Evolutionary conservation across 805 yeast genomes (phyloP), one percentile per base, ranked within the genome.

Genomic region (Wickerhamomyces strasburgensis): DNA sequence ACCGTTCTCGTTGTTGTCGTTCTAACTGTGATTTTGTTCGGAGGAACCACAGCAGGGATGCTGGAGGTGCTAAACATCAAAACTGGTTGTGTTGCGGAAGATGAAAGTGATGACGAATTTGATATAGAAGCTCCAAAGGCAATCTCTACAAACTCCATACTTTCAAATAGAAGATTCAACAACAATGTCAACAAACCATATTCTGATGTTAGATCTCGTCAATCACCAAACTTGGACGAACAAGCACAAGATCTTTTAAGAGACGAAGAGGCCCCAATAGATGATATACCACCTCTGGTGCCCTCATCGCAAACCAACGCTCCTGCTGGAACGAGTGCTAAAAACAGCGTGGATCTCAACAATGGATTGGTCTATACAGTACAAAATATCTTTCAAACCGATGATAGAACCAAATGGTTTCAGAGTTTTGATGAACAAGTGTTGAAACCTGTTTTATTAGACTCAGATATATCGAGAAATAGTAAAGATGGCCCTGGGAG

Each of bases 31-130:
- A 89, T 93, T 38, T 72, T 93, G 19, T 93, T 93, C 60, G 99
- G 99, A 41, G 98, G 99, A 27, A 93, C 98, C 1, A 93, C 98
- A 0, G 97, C 98, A 1, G 85, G 95, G 31, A 93, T 93, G 99
- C 73, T 93, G 42, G 99, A 93, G 58, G 85, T 90, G 48, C 68
- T 93, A 48, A 93, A 94, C 31, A 94, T 93, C 49, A 82, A 84
- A 49, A 84, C 95, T 2, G 98, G 98, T 1, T 86, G 90, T 45
- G 71, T 84, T 14, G 90, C 81, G 48, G 95, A 86, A 39, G 73
- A 63, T 38, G 89, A 80, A 27, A 78, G 87, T 34, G 98, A 93
- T 60, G 98, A 93, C 54, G 98, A 93, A 58, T 90, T 90, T 58
- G 97, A 90, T 55, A 82, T 88, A 33, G 97, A 89, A 61, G 84